Base-by-base conservation (phyloP, 192 early-diverging fungal genomes). In the Diversispora epigaea region DNA sequence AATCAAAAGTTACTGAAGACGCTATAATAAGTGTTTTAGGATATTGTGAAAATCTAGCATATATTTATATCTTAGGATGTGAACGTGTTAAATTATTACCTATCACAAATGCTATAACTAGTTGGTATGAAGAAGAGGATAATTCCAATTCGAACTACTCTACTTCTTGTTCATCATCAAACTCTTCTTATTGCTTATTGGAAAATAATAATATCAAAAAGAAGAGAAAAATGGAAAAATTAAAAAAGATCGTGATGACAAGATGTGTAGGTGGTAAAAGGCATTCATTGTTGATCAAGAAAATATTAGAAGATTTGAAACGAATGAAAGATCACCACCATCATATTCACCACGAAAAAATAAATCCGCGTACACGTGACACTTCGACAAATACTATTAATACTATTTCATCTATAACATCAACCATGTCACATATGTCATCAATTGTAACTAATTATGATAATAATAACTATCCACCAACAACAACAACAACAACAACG, bases 231-330 rank as follows among this genome's bases (percentile, higher is more conserved):
- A 32, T 68, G 15, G n/a, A 46, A n/a, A 22, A 46, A 15, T 52
- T 68, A 46, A 68, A 68, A 50, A 25, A 52, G 15, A 68, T 68
- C 17, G 45, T 39, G 4, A 9, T 68, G 47, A 68, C 67, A 22
- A 68, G 67, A 68, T 68, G 67, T 50, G 39, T 68, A 25, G 67
- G 67, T n/a, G 67, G 47, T 7, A 68, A 68, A 68, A 46, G 67
- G 3, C 67, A 68, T 52, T 50, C 62, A 8, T 64, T 64, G 19
- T 44, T 19, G 15, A 44, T 64, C n/a, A 64, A 64, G 43, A 64
- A 64, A 64, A n/a, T 64, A 44, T 44, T 64, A 44, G n/a, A 64
- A 17, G 40, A 64, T 64, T 43, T 64, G n/a, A 14, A 41, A 19
- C 32, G n/a, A 41, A 44, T 64, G 43, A 43, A 64, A 45, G 5